Evolutionary conservation across 164 flowering plant genomes (phyloP), one percentile per base, ranked within the genome.

Genomic region (Houttuynia cordata): DNA sequence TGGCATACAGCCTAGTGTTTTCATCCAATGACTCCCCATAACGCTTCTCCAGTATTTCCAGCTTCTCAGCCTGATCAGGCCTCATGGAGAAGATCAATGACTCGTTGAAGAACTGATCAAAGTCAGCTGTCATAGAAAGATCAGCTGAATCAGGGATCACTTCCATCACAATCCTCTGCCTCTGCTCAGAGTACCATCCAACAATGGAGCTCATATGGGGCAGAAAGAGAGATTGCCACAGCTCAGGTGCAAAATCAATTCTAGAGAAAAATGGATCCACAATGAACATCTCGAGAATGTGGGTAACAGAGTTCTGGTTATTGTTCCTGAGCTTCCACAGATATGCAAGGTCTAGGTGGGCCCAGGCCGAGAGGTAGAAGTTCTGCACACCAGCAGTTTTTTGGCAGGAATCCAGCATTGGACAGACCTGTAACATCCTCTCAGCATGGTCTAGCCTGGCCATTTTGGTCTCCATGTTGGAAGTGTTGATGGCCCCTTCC

Each of bases 381-480:
- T 87, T 84, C 22, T 86, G 90, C 51, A 87, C 88, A 4, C 94
- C 88, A 6, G 90, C 90, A 24, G 90, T 87, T 74, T 69, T 80
- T 53, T 83, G 80, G 56, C 60, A 59, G 24, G 86, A 71, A 58
- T 71, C 71, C 75, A 87, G 63, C 90, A 87, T 73, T 7, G 94
- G 90, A 68, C 90, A 87, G 2, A 87, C 90, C 69, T 84, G 94
- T 61, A 87, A 68, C 94, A 87, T 87, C 62, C 80, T 84, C 70
- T 87, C 90, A 10, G 90, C 84, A 62, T 87, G 62, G 64, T 84
- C 86, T 41, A 87, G 62, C 34, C 88, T 67, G 0, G 90, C 90
- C 66, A 77, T 72, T 70, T 87, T 87, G 8, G 90, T 78, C 63
- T 87, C 94, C 24, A 71, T 64, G 59, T 84, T 84, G 24, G 84